These are phyloP conservation scores for Plantago elongata DNA, from an alignment of 257 asterid genomes.

Conservation along the genomic window DNA sequence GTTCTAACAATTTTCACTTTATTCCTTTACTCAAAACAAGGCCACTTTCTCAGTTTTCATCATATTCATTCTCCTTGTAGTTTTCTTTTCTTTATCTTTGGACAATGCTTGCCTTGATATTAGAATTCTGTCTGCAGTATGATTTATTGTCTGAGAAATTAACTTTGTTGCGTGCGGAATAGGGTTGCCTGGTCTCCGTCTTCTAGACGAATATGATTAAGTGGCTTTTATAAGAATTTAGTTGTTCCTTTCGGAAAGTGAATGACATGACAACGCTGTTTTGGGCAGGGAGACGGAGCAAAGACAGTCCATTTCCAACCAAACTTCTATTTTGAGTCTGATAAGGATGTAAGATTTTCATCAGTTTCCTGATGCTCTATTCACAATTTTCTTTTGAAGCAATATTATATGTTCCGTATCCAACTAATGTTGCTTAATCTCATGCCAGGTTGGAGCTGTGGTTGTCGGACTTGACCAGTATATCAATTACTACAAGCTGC, in stretches of 20 bases:
- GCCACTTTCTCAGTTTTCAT: background rate
- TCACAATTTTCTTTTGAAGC: slow-evolving; percentile 2
- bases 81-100: background rate
- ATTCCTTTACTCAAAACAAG: slow-evolving; percentile 6
- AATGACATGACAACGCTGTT: slow-evolving; percentile 18
- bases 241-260: slow-evolving; percentile 5
- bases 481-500: slow-evolving; percentile 83
- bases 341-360: slow-evolving; percentile 52
- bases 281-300: slow-evolving; percentile 76
- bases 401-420: slow-evolving; percentile 1
- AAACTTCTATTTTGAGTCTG: slow-evolving; percentile 61
- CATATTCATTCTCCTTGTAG: slow-evolving; percentile 10
- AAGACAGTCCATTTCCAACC: slow-evolving; percentile 53
- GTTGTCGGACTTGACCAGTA: slow-evolving; percentile 83
- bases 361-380: slow-evolving; percentile 10
- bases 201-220: slow-evolving; percentile 3
- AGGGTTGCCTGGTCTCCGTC: background rate
- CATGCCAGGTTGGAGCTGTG: slow-evolving; percentile 91
- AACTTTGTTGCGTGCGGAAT: slow-evolving; percentile 2
- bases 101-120: slow-evolving; percentile 10
- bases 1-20: slow-evolving; percentile 24
- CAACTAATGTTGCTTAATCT: slow-evolving; percentile 21
- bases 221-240: slow-evolving; percentile 3
- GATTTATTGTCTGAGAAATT: background rate
- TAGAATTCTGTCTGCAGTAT: background rate